These are phyloP conservation scores for Aspergillus diversus DNA, from an alignment of 495 filamentous ascomycete genomes.

Conservation along the genomic window DNA sequence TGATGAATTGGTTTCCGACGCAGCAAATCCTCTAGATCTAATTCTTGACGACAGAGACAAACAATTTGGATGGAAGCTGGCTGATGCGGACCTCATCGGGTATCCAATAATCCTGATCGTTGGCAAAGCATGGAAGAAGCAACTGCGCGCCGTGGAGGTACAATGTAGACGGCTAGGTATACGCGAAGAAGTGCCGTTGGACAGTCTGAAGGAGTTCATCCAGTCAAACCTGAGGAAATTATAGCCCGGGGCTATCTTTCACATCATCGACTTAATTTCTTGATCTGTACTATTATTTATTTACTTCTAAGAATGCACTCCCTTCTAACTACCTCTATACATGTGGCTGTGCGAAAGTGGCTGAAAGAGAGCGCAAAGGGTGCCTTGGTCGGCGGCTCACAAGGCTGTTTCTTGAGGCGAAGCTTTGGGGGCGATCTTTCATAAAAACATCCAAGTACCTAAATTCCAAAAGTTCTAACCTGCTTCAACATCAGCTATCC, in stretches of 20 bases:
- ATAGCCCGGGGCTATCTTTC: slow-evolving; percentile 22
- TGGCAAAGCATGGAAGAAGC: slow-evolving; percentile 71
- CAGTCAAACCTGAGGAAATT: slow-evolving; percentile 45
- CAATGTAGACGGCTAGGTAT: slow-evolving; percentile 69
- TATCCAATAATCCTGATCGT: slow-evolving; percentile 82
- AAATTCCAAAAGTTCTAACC: neutral
- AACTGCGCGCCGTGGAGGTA: slow-evolving; percentile 65
- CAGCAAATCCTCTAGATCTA: slow-evolving; percentile 51
- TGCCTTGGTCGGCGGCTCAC: too few species aligned
- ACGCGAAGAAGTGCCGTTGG: slow-evolving; percentile 50
- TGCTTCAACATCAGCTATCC: neutral
- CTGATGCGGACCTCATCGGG: slow-evolving; percentile 85
- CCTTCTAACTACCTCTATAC: neutral
- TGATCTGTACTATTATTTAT: slow-evolving; percentile 17
- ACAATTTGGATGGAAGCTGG: slow-evolving; percentile 78
- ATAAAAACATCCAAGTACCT: neutral
- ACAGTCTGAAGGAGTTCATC: slow-evolving; percentile 41
- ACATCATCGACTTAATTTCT: neutral
- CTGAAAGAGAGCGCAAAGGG: too few species aligned
- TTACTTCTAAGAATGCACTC: neutral
- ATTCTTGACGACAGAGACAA: slow-evolving; percentile 78
- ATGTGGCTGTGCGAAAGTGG: neutral
- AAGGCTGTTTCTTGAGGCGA: too few species aligned
- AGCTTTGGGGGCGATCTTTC: too few species aligned
- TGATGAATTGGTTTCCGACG: slow-evolving; percentile 48